A percentile compares a stretch with the other conserved stretches of the same genome.
These are phyloP conservation scores for Eucalyptus sp. DNA, from an alignment of 345 rosid species.

Conservation along the genomic window DNA sequence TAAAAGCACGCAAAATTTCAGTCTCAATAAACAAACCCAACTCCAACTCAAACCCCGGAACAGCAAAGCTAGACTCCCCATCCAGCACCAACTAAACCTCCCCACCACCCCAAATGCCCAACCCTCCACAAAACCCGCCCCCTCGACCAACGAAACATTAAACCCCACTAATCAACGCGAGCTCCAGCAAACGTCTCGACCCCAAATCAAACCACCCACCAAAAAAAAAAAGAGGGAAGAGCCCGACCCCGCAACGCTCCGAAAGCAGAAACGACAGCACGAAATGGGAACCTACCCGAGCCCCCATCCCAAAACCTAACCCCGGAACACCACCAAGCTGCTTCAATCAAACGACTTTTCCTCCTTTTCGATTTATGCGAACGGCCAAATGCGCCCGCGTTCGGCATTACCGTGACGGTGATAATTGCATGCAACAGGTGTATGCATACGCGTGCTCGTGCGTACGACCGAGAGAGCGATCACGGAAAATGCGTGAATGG, in stretches of 20 bases:
- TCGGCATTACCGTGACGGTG: neutral
- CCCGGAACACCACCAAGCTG: neutral
- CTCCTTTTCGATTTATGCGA: neutral
- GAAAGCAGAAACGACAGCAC: neutral
- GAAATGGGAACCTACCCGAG: neutral
- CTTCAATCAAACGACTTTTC: neutral
- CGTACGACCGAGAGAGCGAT: neutral
- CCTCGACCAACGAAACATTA: neutral
- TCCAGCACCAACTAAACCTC: neutral
- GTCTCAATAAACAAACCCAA: neutral
- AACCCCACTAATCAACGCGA: neutral
- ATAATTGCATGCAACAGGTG: slow-evolving; percentile 3
- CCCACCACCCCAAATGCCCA: neutral
- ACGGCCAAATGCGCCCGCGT: neutral
- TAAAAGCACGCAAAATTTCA: neutral
- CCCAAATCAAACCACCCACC: neutral
- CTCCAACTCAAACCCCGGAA: neutral
- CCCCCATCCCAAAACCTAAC: neutral
- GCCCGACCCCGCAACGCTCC: neutral
- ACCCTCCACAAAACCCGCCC: neutral
- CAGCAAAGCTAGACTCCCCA: neutral
- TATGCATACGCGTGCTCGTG: neutral
- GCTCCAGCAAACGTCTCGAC: neutral
- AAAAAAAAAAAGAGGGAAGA: neutral
- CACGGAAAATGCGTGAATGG: neutral